A percentile compares a stretch with the other conserved stretches of the same genome.
Evolutionary conservation across 2,329 filamentous ascomycete species (phyloP).

Genomic region (Cyphellophora europaea): DNA sequence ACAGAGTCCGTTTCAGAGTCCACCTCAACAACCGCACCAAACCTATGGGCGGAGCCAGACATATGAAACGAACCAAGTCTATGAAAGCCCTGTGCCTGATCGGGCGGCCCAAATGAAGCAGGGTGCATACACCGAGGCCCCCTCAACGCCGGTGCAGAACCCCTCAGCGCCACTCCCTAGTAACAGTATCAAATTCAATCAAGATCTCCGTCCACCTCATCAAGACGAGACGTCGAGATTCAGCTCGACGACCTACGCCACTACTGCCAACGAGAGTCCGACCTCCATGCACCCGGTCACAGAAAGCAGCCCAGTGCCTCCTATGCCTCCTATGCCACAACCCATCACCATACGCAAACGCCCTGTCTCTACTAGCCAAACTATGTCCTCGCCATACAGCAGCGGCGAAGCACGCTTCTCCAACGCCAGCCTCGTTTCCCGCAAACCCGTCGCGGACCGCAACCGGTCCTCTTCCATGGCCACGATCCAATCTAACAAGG

Average conservation of each 20-base stretch:
- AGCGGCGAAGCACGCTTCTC: constrained; percentile 12
- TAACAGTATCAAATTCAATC: too few species aligned
- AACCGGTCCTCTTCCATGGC: constrained; percentile 30
- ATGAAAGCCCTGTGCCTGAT: too few species aligned
- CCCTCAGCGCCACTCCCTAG: too few species aligned
- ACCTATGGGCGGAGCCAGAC: too few species aligned
- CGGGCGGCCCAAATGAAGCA: too few species aligned
- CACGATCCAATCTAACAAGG: constrained; percentile 4
- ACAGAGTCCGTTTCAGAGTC: constrained; percentile 14
- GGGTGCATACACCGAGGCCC: too few species aligned
- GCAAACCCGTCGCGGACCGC: constrained; percentile 25
- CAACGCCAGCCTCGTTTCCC: constrained; percentile 21
- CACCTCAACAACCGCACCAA: too few species aligned
- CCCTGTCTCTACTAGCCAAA: constrained; percentile 20
- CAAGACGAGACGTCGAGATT: constrained; percentile 31
- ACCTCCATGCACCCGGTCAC: constrained; percentile 27
- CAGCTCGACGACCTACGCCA: constrained; percentile 54
- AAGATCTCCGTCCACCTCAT: too few species aligned
- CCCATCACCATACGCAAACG: constrained; percentile 33
- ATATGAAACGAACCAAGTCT: too few species aligned
- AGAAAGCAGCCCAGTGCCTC: constrained; percentile 25
- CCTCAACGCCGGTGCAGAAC: too few species aligned
- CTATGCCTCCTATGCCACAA: constrained; percentile 23
- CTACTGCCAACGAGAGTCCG: constrained; percentile 36
- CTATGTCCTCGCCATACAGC: constrained; percentile 7